Base-by-base conservation (phyloP, 768 basidiomycete genomes). In the Mycena floridula region DNA sequence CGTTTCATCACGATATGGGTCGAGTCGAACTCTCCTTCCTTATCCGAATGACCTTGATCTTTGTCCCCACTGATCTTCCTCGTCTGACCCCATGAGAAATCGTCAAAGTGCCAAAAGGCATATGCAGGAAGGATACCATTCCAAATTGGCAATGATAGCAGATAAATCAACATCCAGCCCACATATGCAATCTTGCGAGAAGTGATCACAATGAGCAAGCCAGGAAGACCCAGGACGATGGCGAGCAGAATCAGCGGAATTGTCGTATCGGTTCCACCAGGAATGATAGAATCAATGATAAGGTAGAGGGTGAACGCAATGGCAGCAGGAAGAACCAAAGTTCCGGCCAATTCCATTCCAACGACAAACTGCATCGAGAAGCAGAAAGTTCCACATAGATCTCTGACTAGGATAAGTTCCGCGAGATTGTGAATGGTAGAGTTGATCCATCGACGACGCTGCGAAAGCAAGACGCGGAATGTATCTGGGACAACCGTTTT, bases 341-440 rank as follows among this genome's bases (percentile, higher is more conserved):
- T 98, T 59, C 95, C 95, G 49, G 89, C 82, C 50, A 99, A 73
- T 61, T 99, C 96, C 94, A 99, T 99, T 61, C 87, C 93, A 26
- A 95, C 91, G 53, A 97, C 92, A 59, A 97, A 97, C 71, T 96
- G 94, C 95, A 97, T 97, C 9, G 91, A 94, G 79, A 99, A 98
- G 72, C 96, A 99, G 83, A 98, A 99, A 3, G 94, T 97, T 38
- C 96, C 96, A 54, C 95, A 99, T n/a, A 98, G 80, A 63, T 99
- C 96, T 20, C 94, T 82, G 21, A 99, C 95, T 40, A 97, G 76
- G 25, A 98, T 66, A 46, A 99, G 73, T 60, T 98, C 95, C n/a
- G 88, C 85, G 35, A 98, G 71, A 57, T 99, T 99, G 70, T 99
- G 96, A 28, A 98, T 84, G 0, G 95, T 99, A 45, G 94, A 97